Evolutionary conservation across 2,329 filamentous ascomycete genomes (phyloP), one percentile per base, ranked within the genome.

Genomic region (Didymella pinodella): DNA sequence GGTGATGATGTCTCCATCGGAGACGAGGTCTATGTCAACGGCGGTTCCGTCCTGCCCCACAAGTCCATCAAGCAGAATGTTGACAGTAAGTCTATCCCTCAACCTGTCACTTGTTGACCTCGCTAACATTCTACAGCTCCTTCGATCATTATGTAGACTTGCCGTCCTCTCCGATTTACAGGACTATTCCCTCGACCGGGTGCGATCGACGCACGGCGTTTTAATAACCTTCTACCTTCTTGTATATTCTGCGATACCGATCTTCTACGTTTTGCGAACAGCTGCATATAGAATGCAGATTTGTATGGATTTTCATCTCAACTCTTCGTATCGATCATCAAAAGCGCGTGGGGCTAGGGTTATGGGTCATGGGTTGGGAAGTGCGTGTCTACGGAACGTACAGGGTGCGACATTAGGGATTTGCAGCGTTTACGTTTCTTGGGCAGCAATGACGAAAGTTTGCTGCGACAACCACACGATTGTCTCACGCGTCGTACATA

Each of bases 1-100:
- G 95, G 94, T 67, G 95, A 99, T 81, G 94, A 99, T 77, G 94
- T 99, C 53, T 96, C 92, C 59, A 96, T 99, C 76, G 94, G 93
- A 50, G 94, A 99, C 75, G 94, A 99, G 82, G 93, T 99, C 69
- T 97, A 98, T 80, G 95, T 97, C 80, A 99, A 99, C 79, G 94
- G 94, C 72, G 93, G 93, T 73, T 96, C 91, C 71, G 90, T 99
- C 63, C 84, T 99, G 65, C 94, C 94, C 7, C 94, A 99, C 84
- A 99, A 99, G 90, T 95, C 90, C 78, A 98, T 99, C 86, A 98
- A 98, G 86, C 87, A 90, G 73, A 99, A 99, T 79, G 92, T 99
- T 72, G 95, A 99, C 61, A 75, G 73, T 77, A 72, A 74, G 75
- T 57, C n/a, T 40, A n/a, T 22, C 5, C n/a, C 43, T 7, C 48